These are phyloP conservation scores for Moringa oleifera DNA, from an alignment of 345 rosid genomes.

Conservation along the genomic window DNA sequence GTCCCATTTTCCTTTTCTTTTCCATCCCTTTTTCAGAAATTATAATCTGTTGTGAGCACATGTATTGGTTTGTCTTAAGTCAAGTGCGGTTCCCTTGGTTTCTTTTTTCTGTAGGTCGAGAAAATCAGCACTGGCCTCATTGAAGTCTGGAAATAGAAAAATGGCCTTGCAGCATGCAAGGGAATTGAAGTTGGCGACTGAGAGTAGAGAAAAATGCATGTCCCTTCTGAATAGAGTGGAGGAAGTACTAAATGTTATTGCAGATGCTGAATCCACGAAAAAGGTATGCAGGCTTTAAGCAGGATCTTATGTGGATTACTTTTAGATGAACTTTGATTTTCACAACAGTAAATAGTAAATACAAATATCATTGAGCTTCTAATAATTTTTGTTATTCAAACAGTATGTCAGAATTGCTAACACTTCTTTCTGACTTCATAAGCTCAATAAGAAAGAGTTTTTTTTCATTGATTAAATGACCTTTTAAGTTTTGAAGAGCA, in stretches of 20 bases:
- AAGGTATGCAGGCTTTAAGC: conserved; percentile 42
- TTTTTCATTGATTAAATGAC: not conserved
- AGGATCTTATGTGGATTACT: not conserved
- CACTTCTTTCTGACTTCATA: not conserved
- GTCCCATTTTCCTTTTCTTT: not conserved
- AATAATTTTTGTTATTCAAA: not conserved
- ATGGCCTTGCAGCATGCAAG: conserved; percentile 68
- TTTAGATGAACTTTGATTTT: no score
- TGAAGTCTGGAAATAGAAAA: conserved; percentile 74
- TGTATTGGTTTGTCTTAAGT: conserved; percentile 4
- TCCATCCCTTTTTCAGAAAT: not conserved
- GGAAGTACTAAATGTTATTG: conserved; percentile 56
- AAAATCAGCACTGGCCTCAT: conserved; percentile 50
- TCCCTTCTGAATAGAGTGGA: conserved; percentile 81
- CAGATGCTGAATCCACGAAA: conserved; percentile 68
- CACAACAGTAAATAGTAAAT: no score
- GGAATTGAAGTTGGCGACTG: conserved; percentile 56
- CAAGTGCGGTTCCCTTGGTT: not conserved
- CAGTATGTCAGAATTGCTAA: no score
- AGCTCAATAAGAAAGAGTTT: not conserved
- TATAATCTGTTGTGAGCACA: conserved; percentile 8
- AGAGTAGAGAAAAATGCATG: conserved; percentile 65
- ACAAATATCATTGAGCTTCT: not conserved
- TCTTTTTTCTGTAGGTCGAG: conserved; percentile 46
- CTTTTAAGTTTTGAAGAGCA: not conserved